Base-by-base conservation (phyloP, 192 early-diverging fungal species). In the Linnemannia schmuckeri region DNA sequence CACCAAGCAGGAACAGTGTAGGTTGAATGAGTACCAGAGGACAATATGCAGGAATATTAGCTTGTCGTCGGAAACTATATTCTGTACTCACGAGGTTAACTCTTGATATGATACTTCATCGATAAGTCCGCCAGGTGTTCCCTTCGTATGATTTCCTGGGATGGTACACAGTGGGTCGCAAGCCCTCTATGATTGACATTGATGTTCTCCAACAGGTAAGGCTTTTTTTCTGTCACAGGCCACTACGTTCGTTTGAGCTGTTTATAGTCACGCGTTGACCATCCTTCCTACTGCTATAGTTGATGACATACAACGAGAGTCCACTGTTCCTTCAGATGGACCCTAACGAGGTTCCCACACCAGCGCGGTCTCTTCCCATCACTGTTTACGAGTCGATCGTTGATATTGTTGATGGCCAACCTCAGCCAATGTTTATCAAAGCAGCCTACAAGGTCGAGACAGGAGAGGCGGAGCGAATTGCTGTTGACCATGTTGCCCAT, bases 401-500 rank as follows among this genome's bases (percentile, higher is more conserved):
- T 4, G 96, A 96, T 78, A 89, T 94, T 20, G 90, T 92, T 13
- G 87, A 90, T 41, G 90, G 90, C 35, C 78, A 89, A 27, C 89
- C 92, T 9, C 89, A 92, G 61, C 89, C 93, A 38, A 82, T 94
- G 49, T 96, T 97, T 78, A 89, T 93, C 15, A 88, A 92, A 77
- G 78, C 91, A 22, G 73, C 90, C 38, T 97, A 96, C 87, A 94
- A 93, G 79, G 93, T 97, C 35, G 96, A 96, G 77, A 96, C 97
- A 9, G 93, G 93, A 37, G 97, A 97, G 76, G 96, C 96, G 42
- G 97, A 97, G 81, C 91, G 96, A 52, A 96, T 97, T 81, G 96
- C 97, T 13, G 94, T 97, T 15, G 95, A 97, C 82, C 96, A 97
- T 83, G 94, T 97, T 46, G 95, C 96, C 27, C 93, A 94, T 69